Percentiles rank a stretch among this genome's conserved stretches.
Evolutionary conservation across 768 basidiomycete genomes (phyloP).

Genomic region (Lenzites betulinus): DNA sequence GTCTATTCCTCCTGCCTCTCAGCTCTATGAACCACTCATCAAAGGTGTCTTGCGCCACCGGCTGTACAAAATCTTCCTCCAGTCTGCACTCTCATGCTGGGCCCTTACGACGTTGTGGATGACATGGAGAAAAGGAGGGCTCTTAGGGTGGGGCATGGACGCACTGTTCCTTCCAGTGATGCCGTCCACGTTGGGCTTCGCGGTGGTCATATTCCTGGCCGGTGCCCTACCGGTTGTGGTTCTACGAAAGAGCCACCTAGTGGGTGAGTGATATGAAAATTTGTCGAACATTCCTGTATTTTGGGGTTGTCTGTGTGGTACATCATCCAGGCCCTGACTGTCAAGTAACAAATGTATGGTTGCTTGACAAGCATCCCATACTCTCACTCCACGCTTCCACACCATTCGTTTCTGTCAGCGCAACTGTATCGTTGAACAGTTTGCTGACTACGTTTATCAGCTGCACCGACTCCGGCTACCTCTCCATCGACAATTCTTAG

Average conservation of each 20-base stretch:
- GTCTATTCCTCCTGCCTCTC: conserved; percentile 55
- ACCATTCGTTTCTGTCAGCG: not conserved
- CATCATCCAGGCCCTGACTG: too few relatives aligned
- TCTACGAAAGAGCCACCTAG: conserved; percentile 58
- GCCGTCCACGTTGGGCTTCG: conserved; percentile 41
- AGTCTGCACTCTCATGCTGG: conserved; percentile 44
- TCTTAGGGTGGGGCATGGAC: conserved; percentile 34
- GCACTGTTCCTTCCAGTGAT: conserved; percentile 43
- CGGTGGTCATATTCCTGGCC: conserved; percentile 48
- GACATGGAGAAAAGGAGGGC: conserved; percentile 46
- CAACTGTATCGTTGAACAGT: conserved; percentile 17
- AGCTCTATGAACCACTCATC: conserved; percentile 65
- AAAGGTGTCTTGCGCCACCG: conserved; percentile 64
- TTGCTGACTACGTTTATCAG: conserved; percentile 25
- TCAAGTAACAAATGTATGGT: too few relatives aligned
- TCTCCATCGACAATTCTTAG: conserved; percentile 55
- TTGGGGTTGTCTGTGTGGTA: too few relatives aligned
- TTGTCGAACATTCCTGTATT: not conserved
- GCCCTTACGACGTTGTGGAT: conserved; percentile 42
- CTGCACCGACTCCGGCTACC: conserved; percentile 46
- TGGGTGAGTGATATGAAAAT: conserved; percentile 44
- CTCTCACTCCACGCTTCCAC: too few relatives aligned
- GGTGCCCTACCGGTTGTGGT: conserved; percentile 60
- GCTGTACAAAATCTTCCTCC: conserved; percentile 51
- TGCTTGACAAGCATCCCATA: too few relatives aligned